Conservation (phyloP, 371 early-diverging fungal genomes). For the Lichtheimia hyalospora region DNA sequence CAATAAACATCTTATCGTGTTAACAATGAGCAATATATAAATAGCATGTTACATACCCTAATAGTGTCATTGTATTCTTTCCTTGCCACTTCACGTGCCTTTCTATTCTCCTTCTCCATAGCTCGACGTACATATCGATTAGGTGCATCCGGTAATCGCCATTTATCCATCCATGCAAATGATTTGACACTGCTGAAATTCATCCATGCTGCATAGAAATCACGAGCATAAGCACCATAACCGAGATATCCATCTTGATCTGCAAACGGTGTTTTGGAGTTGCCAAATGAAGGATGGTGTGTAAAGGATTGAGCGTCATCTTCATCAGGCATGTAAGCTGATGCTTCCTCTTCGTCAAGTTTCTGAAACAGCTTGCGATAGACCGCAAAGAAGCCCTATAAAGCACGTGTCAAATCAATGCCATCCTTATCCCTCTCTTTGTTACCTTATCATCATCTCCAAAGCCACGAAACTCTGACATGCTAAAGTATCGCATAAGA, state of each 20-base stretch:
- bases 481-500: conserved; percentile 72
- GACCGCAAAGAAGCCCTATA: conserved; percentile 77
- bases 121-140: conserved; percentile 78
- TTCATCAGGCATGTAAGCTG: conserved; percentile 50
- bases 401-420: background rate
- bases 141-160: conserved; percentile 77
- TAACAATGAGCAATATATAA: background rate
- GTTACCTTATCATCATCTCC: conserved; percentile 53
- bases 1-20: background rate
- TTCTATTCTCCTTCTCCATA: conserved; percentile 94
- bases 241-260: conserved; percentile 37
- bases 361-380: conserved; percentile 78
- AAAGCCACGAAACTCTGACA: conserved; percentile 65
- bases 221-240: conserved; percentile 43
- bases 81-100: conserved; percentile 78
- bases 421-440: background rate
- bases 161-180: conserved; percentile 91
- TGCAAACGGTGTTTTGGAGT: conserved; percentile 49
- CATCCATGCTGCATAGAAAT: conserved; percentile 80
- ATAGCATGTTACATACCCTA: conserved; percentile 35
- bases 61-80: conserved; percentile 88
- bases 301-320: conserved; percentile 44
- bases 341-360: conserved; percentile 79
- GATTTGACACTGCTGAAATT: conserved; percentile 78
- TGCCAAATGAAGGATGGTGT: conserved; percentile 62